Evolutionary conservation across 805 yeast genomes (phyloP).

Genomic region (Ogataea ganodermae): DNA sequence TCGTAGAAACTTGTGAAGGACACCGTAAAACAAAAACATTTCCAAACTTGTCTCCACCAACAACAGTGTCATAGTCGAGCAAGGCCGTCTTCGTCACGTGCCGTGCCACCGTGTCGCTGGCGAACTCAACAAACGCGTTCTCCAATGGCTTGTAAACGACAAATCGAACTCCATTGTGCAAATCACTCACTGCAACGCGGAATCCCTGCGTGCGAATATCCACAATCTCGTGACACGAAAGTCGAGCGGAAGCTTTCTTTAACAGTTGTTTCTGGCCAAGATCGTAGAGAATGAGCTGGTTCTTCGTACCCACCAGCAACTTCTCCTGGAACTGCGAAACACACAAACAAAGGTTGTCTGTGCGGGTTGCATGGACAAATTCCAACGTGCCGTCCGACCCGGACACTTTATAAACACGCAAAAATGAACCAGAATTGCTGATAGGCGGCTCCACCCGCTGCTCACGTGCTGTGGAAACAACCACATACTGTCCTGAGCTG

Average conservation of each 20-base stretch:
- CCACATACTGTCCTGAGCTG: slow-evolving; percentile 38
- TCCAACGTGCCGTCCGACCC: slow-evolving; percentile 40
- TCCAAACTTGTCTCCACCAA: slow-evolving; percentile 89
- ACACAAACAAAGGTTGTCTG: slow-evolving; percentile 50
- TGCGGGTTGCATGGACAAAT: slow-evolving; percentile 60
- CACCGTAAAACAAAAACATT: slow-evolving; percentile 69
- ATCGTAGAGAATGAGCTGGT: slow-evolving; percentile 60
- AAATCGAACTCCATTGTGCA: slow-evolving; percentile 62
- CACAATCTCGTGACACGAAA: slow-evolving; percentile 52
- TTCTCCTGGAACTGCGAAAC: slow-evolving; percentile 58
- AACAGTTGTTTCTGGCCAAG: slow-evolving; percentile 80
- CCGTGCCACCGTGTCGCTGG: slow-evolving; percentile 69
- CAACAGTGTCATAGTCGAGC: slow-evolving; percentile 73
- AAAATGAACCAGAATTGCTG: slow-evolving; percentile 26
- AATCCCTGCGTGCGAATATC: slow-evolving; percentile 56
- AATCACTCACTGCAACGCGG: slow-evolving; percentile 71
- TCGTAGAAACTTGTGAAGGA: slow-evolving; percentile 48
- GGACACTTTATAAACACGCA: slow-evolving; percentile 41
- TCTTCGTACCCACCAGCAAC: slow-evolving; percentile 59
- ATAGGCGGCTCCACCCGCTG: slow-evolving; percentile 34
- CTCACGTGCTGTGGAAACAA: slow-evolving; percentile 46
- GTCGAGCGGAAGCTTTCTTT: slow-evolving; percentile 55
- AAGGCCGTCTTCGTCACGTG: slow-evolving; percentile 60
- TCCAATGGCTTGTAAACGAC: slow-evolving; percentile 49
- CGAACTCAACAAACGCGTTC: slow-evolving; percentile 60